Conservation (phyloP, 768 basidiomycete species). For the Russula emetica region DNA sequence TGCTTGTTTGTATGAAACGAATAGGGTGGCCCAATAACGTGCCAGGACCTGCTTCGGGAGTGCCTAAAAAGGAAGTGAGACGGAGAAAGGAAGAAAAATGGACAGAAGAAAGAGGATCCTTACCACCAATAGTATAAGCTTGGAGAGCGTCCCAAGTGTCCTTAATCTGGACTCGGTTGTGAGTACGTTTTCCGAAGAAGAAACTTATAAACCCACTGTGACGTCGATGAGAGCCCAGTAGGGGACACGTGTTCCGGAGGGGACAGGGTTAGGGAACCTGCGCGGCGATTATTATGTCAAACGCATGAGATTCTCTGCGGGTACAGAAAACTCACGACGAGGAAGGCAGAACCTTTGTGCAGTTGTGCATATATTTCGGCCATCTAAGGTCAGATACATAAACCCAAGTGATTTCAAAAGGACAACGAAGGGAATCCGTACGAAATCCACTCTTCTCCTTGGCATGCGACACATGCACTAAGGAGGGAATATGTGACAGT, state of each 20-base stretch:
- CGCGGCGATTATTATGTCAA: not conserved
- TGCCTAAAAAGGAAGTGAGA: not conserved
- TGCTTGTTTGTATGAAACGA: not conserved
- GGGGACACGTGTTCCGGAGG: constrained; percentile 7
- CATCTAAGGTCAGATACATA: not conserved
- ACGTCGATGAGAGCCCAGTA: constrained; percentile 7
- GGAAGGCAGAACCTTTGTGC: not conserved
- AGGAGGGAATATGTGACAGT: not conserved
- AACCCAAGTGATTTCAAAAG: not conserved
- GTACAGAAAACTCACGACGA: constrained; percentile 1
- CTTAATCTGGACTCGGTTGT: not conserved
- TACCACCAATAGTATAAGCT: not conserved
- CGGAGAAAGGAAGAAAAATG: too few relatives aligned
- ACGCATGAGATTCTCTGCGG: too few relatives aligned
- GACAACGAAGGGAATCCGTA: not conserved
- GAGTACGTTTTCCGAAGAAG: not conserved
- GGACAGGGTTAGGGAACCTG: constrained; percentile 15
- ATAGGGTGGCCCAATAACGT: not conserved
- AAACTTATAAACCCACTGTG: not conserved
- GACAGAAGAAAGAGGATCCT: not conserved
- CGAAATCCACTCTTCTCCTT: not conserved
- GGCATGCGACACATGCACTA: constrained; percentile 11
- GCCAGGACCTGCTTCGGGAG: not conserved
- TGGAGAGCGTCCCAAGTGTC: not conserved
- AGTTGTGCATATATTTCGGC: not conserved